A percentile compares a stretch with the other conserved stretches of the same genome.
phyloP scores from a whole-genome alignment of 148 eudicot species.

The Agrostemma githago region DNA sequence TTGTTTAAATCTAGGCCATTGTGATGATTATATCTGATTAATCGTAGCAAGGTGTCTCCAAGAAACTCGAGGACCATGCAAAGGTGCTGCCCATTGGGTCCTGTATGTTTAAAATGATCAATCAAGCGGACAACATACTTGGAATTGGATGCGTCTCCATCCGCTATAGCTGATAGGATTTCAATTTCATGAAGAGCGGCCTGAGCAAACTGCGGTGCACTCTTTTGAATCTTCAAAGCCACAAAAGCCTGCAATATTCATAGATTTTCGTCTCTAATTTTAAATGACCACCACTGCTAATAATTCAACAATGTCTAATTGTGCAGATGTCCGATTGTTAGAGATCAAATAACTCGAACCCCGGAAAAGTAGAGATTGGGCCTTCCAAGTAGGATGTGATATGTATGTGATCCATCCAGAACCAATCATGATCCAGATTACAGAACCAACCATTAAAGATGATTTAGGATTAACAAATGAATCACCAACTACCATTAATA shows the following conservation, averaged over 20 bases:
- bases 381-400: slow-evolving; percentile 7
- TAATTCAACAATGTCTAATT: too few species aligned
- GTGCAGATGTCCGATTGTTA: not conserved
- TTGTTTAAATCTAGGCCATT: slow-evolving; percentile 69
- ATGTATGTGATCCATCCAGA: not conserved
- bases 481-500: slow-evolving; percentile 10
- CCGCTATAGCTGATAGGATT: slow-evolving; percentile 70
- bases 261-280: not conserved
- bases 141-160: slow-evolving; percentile 60
- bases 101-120: slow-evolving; percentile 87
- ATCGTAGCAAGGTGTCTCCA: slow-evolving; percentile 83
- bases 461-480: not conserved
- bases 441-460: not conserved
- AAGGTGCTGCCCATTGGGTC: slow-evolving; percentile 90
- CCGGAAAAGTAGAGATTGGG: not conserved
- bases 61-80: slow-evolving; percentile 99
- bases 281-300: not conserved
- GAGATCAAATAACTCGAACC: not conserved
- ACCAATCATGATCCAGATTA: not conserved
- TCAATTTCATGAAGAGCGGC: slow-evolving; percentile 95
- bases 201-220: slow-evolving; percentile 90
- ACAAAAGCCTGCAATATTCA: slow-evolving; percentile 49
- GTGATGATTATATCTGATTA: slow-evolving; percentile 73
- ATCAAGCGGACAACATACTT: slow-evolving; percentile 59
- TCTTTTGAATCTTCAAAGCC: slow-evolving; percentile 95